A percentile compares a stretch with the other conserved stretches of the same genome.
These are phyloP conservation scores for Fonsecaea pugnacius DNA, from an alignment of 2,329 filamentous ascomycete species.

Conservation along the genomic window DNA sequence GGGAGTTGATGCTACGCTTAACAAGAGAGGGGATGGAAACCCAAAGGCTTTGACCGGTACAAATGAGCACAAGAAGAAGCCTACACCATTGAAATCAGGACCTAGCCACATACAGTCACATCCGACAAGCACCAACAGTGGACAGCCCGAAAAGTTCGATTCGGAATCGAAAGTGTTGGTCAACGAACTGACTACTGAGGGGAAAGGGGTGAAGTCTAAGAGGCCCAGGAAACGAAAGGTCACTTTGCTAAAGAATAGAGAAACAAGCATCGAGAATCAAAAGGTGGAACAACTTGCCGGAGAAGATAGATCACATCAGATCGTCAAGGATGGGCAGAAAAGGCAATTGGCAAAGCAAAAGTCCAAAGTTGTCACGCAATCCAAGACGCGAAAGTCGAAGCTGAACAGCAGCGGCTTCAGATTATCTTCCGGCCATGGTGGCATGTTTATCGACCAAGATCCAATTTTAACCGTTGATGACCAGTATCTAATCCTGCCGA, in stretches of 20 bases:
- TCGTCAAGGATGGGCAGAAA: neutral
- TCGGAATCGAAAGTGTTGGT: neutral
- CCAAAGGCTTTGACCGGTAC: neutral
- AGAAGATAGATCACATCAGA: neutral
- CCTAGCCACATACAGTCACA: neutral
- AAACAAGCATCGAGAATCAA: neutral
- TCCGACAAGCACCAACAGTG: neutral
- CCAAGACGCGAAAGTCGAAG: slow-evolving; percentile 17
- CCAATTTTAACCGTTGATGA: slow-evolving; percentile 64
- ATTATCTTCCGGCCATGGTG: slow-evolving; percentile 57
- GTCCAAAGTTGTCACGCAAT: slow-evolving; percentile 37
- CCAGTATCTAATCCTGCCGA: slow-evolving; percentile 72
- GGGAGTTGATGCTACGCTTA: neutral
- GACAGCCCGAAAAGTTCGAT: neutral
- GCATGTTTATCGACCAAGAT: slow-evolving; percentile 60
- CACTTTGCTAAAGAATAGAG: neutral
- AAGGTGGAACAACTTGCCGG: neutral
- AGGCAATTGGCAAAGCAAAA: slow-evolving; percentile 3
- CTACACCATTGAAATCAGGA: neutral
- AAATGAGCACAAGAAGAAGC: neutral
- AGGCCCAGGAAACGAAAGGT: neutral
- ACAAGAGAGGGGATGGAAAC: neutral
- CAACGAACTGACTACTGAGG: neutral
- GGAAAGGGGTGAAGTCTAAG: neutral
- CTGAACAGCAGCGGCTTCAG: slow-evolving; percentile 45